These are phyloP conservation scores for Colletotrichum sp. DNA, from an alignment of 2,329 filamentous ascomycete species.

Conservation along the genomic window DNA sequence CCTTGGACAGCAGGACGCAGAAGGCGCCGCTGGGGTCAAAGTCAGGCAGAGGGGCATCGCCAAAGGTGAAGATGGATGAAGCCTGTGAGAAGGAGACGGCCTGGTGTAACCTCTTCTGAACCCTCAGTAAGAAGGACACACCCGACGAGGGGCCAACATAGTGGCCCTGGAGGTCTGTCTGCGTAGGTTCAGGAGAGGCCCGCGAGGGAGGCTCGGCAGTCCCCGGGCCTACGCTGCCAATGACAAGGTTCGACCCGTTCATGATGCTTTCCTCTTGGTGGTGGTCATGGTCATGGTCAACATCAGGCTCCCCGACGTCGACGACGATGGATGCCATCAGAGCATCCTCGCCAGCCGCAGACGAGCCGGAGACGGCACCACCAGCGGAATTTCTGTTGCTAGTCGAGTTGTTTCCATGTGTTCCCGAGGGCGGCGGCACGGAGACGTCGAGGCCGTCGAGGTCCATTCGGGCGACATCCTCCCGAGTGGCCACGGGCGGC, in stretches of 20 bases:
- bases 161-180: constrained; percentile 33
- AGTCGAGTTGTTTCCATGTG: background rate
- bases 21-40: constrained; percentile 33
- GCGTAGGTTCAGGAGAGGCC: constrained; percentile 37
- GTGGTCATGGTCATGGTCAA: background rate
- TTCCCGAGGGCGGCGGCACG: background rate
- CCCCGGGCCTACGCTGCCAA: background rate
- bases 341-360: background rate
- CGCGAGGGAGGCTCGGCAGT: constrained; percentile 48
- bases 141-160: constrained; percentile 36
- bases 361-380: background rate
- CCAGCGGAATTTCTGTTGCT: background rate
- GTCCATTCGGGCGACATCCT: constrained; percentile 10
- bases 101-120: constrained; percentile 32
- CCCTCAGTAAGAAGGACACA: constrained; percentile 30
- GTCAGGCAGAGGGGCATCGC: constrained; percentile 52
- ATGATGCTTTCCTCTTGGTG: constrained; percentile 1
- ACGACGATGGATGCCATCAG: background rate
- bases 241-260: background rate
- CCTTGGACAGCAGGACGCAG: constrained; percentile 44
- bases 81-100: constrained; percentile 31
- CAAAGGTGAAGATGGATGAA: constrained; percentile 52
- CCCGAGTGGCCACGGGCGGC: constrained; percentile 37
- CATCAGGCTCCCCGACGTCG: background rate
- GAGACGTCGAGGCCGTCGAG: constrained; percentile 5